These are phyloP conservation scores for Groenewaldozyma sp. DNA, from an alignment of 1,139 yeast genomes.

Conservation along the genomic window DNA sequence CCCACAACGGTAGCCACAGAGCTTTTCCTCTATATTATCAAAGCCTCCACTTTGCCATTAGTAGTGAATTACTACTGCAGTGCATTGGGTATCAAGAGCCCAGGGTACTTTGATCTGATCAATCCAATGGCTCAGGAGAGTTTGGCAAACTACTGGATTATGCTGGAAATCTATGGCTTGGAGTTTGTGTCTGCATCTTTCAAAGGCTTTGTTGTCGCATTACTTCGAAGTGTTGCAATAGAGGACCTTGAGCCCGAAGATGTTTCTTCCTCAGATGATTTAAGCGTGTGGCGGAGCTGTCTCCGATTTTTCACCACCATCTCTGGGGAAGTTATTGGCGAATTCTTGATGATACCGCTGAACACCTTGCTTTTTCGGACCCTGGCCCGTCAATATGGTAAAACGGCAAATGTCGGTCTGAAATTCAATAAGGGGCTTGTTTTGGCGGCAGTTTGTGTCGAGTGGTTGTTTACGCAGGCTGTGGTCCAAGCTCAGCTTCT, in stretches of 20 bases:
- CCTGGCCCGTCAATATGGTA: not conserved
- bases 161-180: too few relatives aligned
- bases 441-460: slow-evolving; percentile 4
- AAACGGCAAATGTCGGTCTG: not conserved
- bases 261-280: too few relatives aligned
- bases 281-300: too few relatives aligned
- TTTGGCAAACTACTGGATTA: too few relatives aligned
- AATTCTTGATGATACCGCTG: not conserved
- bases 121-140: too few relatives aligned
- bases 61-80: not conserved
- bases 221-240: too few relatives aligned
- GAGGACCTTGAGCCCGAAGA: too few relatives aligned
- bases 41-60: not conserved
- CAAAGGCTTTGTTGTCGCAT: too few relatives aligned
- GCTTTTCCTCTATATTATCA: not conserved
- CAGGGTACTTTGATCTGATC: not conserved
- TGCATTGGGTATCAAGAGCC: not conserved
- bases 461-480: slow-evolving; percentile 7
- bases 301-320: slow-evolving; percentile 2
- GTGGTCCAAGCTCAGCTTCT: slow-evolving; percentile 2
- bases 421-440: not conserved
- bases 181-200: too few relatives aligned
- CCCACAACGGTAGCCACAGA: too few relatives aligned
- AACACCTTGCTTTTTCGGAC: not conserved
- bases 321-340: not conserved